Base-by-base conservation (phyloP, 495 filamentous ascomycete genomes). In the Neurospora sp. region DNA sequence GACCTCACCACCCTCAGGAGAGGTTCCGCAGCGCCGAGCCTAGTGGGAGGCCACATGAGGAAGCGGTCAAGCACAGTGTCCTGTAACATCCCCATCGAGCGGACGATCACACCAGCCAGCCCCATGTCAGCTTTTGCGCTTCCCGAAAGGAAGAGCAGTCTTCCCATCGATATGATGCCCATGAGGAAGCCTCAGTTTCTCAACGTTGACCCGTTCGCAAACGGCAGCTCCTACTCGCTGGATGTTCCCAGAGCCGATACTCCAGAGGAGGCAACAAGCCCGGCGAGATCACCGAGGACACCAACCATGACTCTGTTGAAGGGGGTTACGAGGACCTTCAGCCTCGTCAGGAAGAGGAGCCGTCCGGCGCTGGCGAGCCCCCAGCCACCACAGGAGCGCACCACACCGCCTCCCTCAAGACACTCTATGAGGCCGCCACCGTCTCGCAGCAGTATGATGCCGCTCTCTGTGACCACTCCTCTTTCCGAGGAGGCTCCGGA, bases 121-220 rank as follows among this genome's bases (percentile, higher is more conserved):
- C 80, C 76, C 39, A 69, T 76, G 14, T 77, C 76, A 14, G 37
- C 72, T 5, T 46, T 37, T 9, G 75, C 75, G 69, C 74, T 79
- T n/a, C 75, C 76, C 20, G 75, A 77, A 35, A 77, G 81, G 66
- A 80, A 75, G 71, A 84, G 79, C 75, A 77, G 80, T 38, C 74
- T 80, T 41, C 78, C 83, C 0, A 77, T 79, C 5, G 80, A 79
- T n/a, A 74, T 83, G 23, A 72, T 85, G 10, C 44, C 78, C 70
- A 83, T 76, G 74, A 82, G 82, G 70, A 79, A 72, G 54, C 83
- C 81, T 8, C 76, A 81, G 0, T 86, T 87, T 75, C 79, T 87
- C 40, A 84, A 73, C 77, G 81, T 86, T 70, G 85, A 87, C 73
- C 85, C 85, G 18, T 87, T 81, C 71, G 83, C 82, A 11, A 79